Conservation (phyloP, 129 eudicot genomes). For the Lactuca saligna region DNA sequence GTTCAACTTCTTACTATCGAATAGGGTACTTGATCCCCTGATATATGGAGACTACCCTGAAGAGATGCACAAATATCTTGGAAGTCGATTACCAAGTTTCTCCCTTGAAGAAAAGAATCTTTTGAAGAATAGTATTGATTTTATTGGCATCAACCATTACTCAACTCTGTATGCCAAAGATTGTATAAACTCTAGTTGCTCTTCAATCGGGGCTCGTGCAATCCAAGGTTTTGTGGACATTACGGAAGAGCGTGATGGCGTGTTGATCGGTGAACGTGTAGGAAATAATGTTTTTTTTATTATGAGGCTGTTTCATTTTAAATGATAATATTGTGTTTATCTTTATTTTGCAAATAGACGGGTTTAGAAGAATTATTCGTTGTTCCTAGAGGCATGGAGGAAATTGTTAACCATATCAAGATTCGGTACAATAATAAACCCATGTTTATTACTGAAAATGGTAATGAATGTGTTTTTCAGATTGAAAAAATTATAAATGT, state of each 20-base stretch:
- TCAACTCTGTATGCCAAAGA: constrained; percentile 55
- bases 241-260: constrained; percentile 51
- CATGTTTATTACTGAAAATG: constrained; percentile 71
- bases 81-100: constrained; percentile 56
- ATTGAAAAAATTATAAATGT: neutral
- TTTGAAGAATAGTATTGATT: constrained; percentile 56
- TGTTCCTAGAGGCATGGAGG: constrained; percentile 78
- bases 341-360: constrained; percentile 33
- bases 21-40: constrained; percentile 71
- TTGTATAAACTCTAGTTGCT: constrained; percentile 50
- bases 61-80: constrained; percentile 48
- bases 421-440: constrained; percentile 58
- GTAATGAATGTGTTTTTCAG: constrained; percentile 25
- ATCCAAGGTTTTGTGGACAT: constrained; percentile 40
- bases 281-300: neutral
- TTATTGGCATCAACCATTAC: constrained; percentile 75
- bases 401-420: constrained; percentile 45
- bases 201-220: constrained; percentile 33
- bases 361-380: constrained; percentile 41
- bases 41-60: constrained; percentile 72
- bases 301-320: neutral
- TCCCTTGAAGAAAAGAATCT: constrained; percentile 42
- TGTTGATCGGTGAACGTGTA: constrained; percentile 64
- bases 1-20: constrained; percentile 1
- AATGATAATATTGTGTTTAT: neutral